These are phyloP conservation scores for Naganishia friedmannii DNA, from an alignment of 768 basidiomycete species.

Conservation along the genomic window DNA sequence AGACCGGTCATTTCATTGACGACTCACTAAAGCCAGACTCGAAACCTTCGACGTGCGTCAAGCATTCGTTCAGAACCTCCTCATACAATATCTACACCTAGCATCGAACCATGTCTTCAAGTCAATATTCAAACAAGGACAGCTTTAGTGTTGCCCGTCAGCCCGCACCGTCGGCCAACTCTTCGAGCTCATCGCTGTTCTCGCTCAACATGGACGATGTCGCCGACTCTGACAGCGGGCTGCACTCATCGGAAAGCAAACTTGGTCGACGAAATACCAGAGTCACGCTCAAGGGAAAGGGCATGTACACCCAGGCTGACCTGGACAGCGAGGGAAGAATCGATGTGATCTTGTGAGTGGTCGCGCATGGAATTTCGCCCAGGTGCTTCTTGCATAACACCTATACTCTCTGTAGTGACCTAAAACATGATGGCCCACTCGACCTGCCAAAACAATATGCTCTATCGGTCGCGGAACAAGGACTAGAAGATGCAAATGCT, in stretches of 20 bases:
- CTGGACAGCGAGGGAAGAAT: conserved; percentile 48
- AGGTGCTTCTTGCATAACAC: neutral
- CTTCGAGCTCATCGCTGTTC: neutral
- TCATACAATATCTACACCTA: neutral
- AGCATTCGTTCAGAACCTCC: neutral
- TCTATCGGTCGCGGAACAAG: conserved; percentile 58
- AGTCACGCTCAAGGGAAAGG: conserved; percentile 23
- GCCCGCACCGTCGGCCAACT: neutral
- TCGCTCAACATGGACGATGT: neutral
- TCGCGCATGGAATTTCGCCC: too few species aligned
- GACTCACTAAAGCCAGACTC: neutral
- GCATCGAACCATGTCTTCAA: neutral
- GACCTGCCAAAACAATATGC: conserved; percentile 59
- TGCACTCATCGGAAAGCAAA: neutral
- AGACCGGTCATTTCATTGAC: too few species aligned
- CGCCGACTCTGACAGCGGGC: neutral
- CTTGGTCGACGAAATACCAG: neutral
- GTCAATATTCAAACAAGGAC: neutral
- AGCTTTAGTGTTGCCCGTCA: neutral
- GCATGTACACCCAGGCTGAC: conserved; percentile 41
- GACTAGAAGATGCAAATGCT: conserved; percentile 38
- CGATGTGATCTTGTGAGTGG: conserved; percentile 43
- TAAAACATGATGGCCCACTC: conserved; percentile 57
- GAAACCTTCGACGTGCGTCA: neutral
- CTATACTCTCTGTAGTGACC: conserved; percentile 38